These are phyloP conservation scores for Millerago galiae DNA, from an alignment of 805 yeast species.

Conservation along the genomic window DNA sequence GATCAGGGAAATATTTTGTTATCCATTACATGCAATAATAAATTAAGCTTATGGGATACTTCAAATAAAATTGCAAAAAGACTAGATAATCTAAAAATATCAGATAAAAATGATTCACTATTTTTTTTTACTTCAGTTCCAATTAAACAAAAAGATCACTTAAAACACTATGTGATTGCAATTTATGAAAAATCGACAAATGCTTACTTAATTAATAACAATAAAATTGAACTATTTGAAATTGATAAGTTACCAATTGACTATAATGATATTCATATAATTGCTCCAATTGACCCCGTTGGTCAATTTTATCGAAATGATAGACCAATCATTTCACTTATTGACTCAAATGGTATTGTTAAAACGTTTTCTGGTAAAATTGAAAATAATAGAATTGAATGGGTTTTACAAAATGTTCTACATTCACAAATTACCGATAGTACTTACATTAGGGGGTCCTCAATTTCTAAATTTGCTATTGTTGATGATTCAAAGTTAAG, in stretches of 20 bases:
- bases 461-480: conserved; percentile 69
- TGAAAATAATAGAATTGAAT: conserved; percentile 29
- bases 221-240: conserved; percentile 24
- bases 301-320: conserved; percentile 28
- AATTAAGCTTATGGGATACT: conserved; percentile 60
- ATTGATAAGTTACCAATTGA: conserved; percentile 35
- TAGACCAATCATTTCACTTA: conserved; percentile 46
- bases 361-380: conserved; percentile 40
- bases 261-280: conserved; percentile 32
- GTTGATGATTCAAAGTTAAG: conserved; percentile 46
- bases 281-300: conserved; percentile 64
- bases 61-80: conserved; percentile 20
- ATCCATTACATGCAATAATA: conserved; percentile 32
- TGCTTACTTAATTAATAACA: conserved; percentile 34
- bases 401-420: conserved; percentile 47
- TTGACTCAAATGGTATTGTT: conserved; percentile 46
- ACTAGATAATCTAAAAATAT: conserved; percentile 10
- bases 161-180: conserved; percentile 42
- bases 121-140: conserved; percentile 31
- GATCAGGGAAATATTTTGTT: conserved; percentile 41
- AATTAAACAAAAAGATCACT: conserved; percentile 24
- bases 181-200: conserved; percentile 35
- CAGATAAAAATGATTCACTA: conserved; percentile 15
- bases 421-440: conserved; percentile 51
- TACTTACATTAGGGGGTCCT: conserved; percentile 61